Evolutionary conservation across 306 rosid species (phyloP).

Genomic region (Cucumis cinereus): DNA sequence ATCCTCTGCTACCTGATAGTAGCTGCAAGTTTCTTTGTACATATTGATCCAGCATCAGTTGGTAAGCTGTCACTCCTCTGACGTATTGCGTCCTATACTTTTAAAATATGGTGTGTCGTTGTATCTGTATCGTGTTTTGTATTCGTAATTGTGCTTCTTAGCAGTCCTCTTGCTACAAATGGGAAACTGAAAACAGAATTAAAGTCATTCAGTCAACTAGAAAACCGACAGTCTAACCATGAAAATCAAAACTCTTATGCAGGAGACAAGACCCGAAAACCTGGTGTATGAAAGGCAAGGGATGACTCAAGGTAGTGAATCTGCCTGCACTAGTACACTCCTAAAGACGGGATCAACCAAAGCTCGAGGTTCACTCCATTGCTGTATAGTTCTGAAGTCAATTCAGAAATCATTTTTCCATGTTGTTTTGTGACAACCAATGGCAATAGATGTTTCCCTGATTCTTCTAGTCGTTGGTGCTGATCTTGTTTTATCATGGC

Average conservation of each 20-base stretch:
- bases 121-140: too few relatives aligned
- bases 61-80: slow-evolving; percentile 15
- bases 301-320: neutral
- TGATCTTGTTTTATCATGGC: neutral
- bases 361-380: neutral
- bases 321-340: neutral
- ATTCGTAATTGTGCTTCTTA: too few relatives aligned
- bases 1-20: slow-evolving; percentile 72
- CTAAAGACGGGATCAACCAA: neutral
- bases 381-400: neutral
- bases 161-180: neutral
- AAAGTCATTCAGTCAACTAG: neutral
- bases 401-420: slow-evolving; percentile 2
- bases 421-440: neutral
- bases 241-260: neutral
- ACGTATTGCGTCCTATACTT: too few relatives aligned
- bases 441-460: slow-evolving; percentile 1
- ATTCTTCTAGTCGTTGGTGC: neutral
- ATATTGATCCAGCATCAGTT: slow-evolving; percentile 35
- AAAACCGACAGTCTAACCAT: neutral
- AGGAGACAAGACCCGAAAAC: slow-evolving; percentile 6
- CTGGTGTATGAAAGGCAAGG: neutral
- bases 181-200: neutral
- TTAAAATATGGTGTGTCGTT: too few relatives aligned
- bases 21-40: slow-evolving; percentile 82